Evolutionary conservation across 306 rosid species (phyloP).

Genomic region (Hippophae gyantsensis): DNA sequence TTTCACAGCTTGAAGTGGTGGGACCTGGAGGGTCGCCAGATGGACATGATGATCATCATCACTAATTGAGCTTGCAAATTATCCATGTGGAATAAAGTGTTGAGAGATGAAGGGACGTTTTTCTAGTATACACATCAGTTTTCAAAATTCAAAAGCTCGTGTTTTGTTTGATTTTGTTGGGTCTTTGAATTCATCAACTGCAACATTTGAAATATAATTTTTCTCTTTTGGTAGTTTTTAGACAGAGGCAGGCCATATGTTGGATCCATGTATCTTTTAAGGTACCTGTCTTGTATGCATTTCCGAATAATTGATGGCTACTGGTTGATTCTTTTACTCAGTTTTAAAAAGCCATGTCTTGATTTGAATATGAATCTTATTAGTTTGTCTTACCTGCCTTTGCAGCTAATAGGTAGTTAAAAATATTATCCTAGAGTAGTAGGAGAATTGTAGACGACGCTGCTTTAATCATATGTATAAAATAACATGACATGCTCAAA

Average conservation of each 20-base stretch:
- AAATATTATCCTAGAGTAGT: no score
- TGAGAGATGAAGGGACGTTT: conserved; percentile 31
- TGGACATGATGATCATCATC: conserved; percentile 64
- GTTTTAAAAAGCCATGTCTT: no score
- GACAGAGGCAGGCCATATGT: conserved; percentile 33
- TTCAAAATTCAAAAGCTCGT: conserved; percentile 27
- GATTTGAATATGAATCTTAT: no score
- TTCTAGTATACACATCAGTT: conserved; percentile 31
- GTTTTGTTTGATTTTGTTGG: conserved; percentile 34
- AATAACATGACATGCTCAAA: no score
- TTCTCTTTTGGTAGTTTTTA: conserved; percentile 32
- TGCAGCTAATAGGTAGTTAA: no score
- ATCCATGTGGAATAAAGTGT: conserved; percentile 44
- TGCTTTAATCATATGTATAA: no score
- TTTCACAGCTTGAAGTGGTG: conserved; percentile 79
- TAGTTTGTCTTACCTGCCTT: no score
- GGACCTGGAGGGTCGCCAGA: conserved; percentile 94
- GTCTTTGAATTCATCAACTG: conserved; percentile 22
- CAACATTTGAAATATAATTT: conserved; percentile 29
- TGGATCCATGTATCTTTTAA: conserved; percentile 28
- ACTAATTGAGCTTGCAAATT: conserved; percentile 32
- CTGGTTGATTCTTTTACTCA: conserved; percentile 31
- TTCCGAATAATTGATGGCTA: conserved; percentile 57
- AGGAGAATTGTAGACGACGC: no score
- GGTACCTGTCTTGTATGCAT: conserved; percentile 20